phyloP scores from a whole-genome alignment of 768 basidiomycete species.

The Trametes gibbosa region DNA sequence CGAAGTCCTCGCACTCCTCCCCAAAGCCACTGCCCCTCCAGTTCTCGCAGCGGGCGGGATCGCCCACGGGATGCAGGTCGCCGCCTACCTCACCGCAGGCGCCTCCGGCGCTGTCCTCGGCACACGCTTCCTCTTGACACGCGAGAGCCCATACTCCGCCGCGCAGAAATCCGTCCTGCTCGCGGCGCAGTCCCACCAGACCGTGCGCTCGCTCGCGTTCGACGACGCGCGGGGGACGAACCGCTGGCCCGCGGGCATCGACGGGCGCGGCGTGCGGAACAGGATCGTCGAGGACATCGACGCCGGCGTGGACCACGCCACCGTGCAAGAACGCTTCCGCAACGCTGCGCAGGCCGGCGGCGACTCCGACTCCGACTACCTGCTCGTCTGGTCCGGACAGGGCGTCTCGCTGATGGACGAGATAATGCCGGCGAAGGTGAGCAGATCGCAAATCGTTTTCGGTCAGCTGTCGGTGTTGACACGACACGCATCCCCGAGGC shows the following conservation, averaged over 20 bases:
- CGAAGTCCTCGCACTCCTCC: slow-evolving; percentile 44
- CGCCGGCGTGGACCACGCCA: slow-evolving; percentile 42
- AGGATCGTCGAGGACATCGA: slow-evolving; percentile 57
- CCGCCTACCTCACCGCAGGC: slow-evolving; percentile 62
- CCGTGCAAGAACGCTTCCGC: slow-evolving; percentile 43
- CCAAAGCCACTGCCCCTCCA: slow-evolving; percentile 41
- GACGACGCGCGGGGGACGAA: slow-evolving; percentile 32
- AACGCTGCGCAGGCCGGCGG: slow-evolving; percentile 44
- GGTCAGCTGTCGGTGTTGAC: background rate
- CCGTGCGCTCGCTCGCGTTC: slow-evolving; percentile 33
- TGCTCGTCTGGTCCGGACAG: slow-evolving; percentile 68
- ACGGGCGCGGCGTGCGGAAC: slow-evolving; percentile 53
- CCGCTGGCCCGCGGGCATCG: slow-evolving; percentile 36
- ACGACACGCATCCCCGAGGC: slow-evolving; percentile 35
- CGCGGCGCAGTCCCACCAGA: slow-evolving; percentile 23
- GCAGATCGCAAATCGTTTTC: slow-evolving; percentile 1
- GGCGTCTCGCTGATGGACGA: slow-evolving; percentile 57
- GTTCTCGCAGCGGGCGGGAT: slow-evolving; percentile 77
- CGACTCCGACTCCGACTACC: slow-evolving; percentile 38
- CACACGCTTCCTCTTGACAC: slow-evolving; percentile 71
- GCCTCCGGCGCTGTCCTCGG: slow-evolving; percentile 69
- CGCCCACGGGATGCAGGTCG: slow-evolving; percentile 60
- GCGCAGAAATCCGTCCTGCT: slow-evolving; percentile 34
- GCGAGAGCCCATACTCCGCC: slow-evolving; percentile 47
- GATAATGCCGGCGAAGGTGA: slow-evolving; percentile 40